Conservation (phyloP, 768 basidiomycete genomes). For the Leccinum fibrillosum region DNA sequence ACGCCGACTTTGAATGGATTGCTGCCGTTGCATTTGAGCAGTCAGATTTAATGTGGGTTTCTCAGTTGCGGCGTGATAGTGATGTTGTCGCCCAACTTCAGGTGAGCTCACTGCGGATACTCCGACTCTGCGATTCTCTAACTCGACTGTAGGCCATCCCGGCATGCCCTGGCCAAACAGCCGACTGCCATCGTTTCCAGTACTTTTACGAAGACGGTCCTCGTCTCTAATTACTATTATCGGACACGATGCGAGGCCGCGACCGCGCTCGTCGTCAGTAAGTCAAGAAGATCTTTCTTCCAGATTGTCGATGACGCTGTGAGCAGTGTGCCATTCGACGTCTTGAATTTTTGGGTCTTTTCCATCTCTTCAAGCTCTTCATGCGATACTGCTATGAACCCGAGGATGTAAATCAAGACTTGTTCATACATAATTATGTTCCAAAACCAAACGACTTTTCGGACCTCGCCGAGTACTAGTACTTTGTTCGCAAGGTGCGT, state of each 20-base stretch:
- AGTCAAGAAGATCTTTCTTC: slow-evolving; percentile 27
- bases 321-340: slow-evolving; percentile 77
- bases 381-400: slow-evolving; percentile 88
- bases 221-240: slow-evolving; percentile 95
- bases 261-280: slow-evolving; percentile 72
- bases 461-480: slow-evolving; percentile 69
- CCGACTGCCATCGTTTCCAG: slow-evolving; percentile 86
- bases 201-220: slow-evolving; percentile 87
- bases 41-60: slow-evolving; percentile 98
- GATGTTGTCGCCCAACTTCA: slow-evolving; percentile 98
- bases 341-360: slow-evolving; percentile 86
- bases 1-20: slow-evolving; percentile 99
- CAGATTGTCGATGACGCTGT: slow-evolving; percentile 10
- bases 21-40: slow-evolving; percentile 90
- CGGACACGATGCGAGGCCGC: slow-evolving; percentile 96
- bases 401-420: slow-evolving; percentile 73
- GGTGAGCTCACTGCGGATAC: slow-evolving; percentile 45
- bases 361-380: slow-evolving; percentile 88
- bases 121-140: slow-evolving; percentile 1
- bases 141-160: slow-evolving; percentile 69
- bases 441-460: slow-evolving; percentile 94
- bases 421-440: slow-evolving; percentile 86
- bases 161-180: slow-evolving; percentile 69
- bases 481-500: slow-evolving; percentile 88
- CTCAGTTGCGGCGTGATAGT: slow-evolving; percentile 89